Conservation (phyloP, 2,329 filamentous ascomycete species). For the Dactylella cylindrospora region DNA sequence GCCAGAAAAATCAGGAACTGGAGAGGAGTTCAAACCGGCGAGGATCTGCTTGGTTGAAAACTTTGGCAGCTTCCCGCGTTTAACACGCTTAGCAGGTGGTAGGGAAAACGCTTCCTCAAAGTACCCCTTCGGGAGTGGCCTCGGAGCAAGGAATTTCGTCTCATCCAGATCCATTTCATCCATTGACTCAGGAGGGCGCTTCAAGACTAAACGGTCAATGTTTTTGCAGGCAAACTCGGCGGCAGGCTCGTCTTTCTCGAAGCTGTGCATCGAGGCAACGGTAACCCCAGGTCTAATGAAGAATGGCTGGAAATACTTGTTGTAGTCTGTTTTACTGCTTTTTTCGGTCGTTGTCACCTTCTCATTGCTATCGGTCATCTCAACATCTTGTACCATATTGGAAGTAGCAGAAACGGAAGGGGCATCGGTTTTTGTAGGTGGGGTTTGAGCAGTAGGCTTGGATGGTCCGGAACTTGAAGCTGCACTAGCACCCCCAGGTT, state of each 20-base stretch:
- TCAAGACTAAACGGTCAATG: slow-evolving; percentile 10
- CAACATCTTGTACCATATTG: slow-evolving; percentile 47
- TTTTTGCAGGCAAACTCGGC: slow-evolving; percentile 49
- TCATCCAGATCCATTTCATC: slow-evolving; percentile 39
- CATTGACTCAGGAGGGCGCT: background rate
- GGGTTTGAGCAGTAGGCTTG: slow-evolving; percentile 45
- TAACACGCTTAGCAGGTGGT: slow-evolving; percentile 39
- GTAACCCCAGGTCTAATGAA: slow-evolving; percentile 72
- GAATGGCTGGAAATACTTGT: slow-evolving; percentile 76
- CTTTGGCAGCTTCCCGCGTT: slow-evolving; percentile 33
- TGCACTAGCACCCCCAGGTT: slow-evolving; percentile 50
- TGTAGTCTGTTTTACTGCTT: no score
- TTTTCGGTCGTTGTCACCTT: slow-evolving; percentile 51
- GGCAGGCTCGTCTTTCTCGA: slow-evolving; percentile 58
- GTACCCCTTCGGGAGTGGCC: slow-evolving; percentile 49
- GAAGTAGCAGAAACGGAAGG: background rate
- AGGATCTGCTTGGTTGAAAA: slow-evolving; percentile 64
- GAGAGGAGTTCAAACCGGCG: slow-evolving; percentile 54
- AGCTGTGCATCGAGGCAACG: slow-evolving; percentile 63
- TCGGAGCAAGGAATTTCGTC: slow-evolving; percentile 3
- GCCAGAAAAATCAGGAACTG: slow-evolving; percentile 33
- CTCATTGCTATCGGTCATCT: slow-evolving; percentile 39
- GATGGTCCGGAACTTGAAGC: background rate
- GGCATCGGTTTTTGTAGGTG: slow-evolving; percentile 33
- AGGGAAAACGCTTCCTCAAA: slow-evolving; percentile 53